phyloP scores from a whole-genome alignment of 1,139 yeast genomes.

The Debaryomycetaceae sp. region DNA sequence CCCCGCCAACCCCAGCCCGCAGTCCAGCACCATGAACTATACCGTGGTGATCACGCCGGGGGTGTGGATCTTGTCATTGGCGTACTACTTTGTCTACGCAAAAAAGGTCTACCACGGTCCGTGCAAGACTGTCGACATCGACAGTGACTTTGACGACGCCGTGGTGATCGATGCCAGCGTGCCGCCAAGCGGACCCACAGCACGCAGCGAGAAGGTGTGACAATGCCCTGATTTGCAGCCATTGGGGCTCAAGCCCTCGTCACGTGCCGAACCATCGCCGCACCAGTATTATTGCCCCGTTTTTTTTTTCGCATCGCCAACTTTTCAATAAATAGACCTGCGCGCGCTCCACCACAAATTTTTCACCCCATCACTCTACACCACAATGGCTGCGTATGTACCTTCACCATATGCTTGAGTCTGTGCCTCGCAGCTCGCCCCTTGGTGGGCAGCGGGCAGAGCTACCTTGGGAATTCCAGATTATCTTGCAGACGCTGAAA shows the following conservation, averaged over 20 bases:
- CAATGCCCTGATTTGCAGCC: conserved; percentile 2
- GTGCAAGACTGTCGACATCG: conserved; percentile 25
- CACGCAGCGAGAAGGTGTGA: conserved; percentile 2
- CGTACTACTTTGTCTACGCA: conserved; percentile 44
- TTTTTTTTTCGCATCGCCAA: conserved; percentile 1
- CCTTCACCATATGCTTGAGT: background rate
- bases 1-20: conserved; percentile 34
- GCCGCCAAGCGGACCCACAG: conserved; percentile 3
- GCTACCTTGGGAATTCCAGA: conserved; percentile 34
- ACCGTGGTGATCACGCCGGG: conserved; percentile 51
- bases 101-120: conserved; percentile 50
- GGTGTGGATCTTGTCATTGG: conserved; percentile 34
- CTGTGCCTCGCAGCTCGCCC: conserved; percentile 1
- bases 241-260: too few relatives aligned
- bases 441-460: conserved; percentile 2
- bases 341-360: background rate
- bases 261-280: conserved; percentile 5
- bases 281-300: background rate
- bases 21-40: conserved; percentile 50
- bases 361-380: conserved; percentile 5
- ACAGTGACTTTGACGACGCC: conserved; percentile 3
- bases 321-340: conserved; percentile 3
- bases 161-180: conserved; percentile 4
- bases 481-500: conserved; percentile 39
- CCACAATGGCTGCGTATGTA: conserved; percentile 13